Evolutionary conservation across 371 early-diverging fungal species (phyloP).

Genomic region (Zychaea mexicana): DNA sequence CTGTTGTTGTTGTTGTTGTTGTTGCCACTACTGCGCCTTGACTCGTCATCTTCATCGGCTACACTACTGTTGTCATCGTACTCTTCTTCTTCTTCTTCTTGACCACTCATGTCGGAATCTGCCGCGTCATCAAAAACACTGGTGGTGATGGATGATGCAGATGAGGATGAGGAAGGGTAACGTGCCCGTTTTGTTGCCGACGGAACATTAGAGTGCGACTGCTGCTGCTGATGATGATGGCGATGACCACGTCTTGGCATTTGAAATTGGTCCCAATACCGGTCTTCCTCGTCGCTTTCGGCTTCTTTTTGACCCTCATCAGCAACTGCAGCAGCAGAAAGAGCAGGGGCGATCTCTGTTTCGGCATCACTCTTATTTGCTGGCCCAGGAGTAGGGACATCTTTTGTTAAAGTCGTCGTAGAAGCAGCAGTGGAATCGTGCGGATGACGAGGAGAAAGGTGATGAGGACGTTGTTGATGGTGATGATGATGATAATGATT

Average conservation of each 20-base stretch:
- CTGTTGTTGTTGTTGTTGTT: no score
- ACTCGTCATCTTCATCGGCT: conserved; percentile 1
- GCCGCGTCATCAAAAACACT: conserved; percentile 11
- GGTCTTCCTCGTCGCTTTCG: conserved; percentile 22
- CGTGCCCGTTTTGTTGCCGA: conserved; percentile 6
- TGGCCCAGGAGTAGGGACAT: no score
- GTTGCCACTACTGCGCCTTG: no score
- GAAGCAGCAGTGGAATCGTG: no score
- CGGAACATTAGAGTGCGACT: background rate
- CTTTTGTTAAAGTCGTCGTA: background rate
- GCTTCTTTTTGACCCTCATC: conserved; percentile 19
- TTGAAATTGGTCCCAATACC: conserved; percentile 10
- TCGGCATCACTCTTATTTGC: no score
- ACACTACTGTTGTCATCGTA: conserved; percentile 6
- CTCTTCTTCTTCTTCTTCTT: conserved; percentile 7
- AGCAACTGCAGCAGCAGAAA: no score
- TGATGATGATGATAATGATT: no score
- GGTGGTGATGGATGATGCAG: conserved; percentile 9
- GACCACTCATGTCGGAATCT: conserved; percentile 8
- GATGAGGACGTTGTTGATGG: no score
- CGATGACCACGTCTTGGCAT: conserved; percentile 16
- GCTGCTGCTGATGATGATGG: conserved; percentile 1
- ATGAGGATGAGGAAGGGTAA: conserved; percentile 16
- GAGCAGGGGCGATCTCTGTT: conserved; percentile 10
- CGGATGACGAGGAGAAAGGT: no score